A percentile compares a stretch with the other conserved stretches of the same genome.
Evolutionary conservation across 1,284 basidiomycete species (phyloP).

Genomic region (Chiua sp.): DNA sequence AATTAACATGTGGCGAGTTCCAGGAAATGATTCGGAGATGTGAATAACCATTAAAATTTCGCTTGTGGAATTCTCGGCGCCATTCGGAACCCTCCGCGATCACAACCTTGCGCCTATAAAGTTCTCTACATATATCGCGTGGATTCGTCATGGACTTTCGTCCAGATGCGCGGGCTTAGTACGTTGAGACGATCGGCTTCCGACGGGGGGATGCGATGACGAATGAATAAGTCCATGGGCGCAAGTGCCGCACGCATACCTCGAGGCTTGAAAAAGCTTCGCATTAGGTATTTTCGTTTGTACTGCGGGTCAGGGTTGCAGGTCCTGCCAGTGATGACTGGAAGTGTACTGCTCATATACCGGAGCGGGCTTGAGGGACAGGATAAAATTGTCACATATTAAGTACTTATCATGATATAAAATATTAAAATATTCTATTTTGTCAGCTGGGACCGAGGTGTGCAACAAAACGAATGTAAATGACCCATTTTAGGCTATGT

Average conservation of each 20-base stretch:
- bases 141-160: constrained; percentile 10
- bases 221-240: constrained; percentile 35
- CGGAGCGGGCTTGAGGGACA: constrained; percentile 20
- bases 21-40: constrained; percentile 31
- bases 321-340: constrained; percentile 20
- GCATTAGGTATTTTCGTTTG: constrained; percentile 37
- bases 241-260: constrained; percentile 41
- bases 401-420: too few species aligned
- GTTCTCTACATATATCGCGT: constrained; percentile 8
- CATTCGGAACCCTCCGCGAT: constrained; percentile 32
- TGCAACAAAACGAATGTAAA: too few species aligned
- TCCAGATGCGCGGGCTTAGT: constrained; percentile 31
- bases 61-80: constrained; percentile 19
- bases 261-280: constrained; percentile 39
- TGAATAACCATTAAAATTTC: constrained; percentile 39
- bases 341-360: constrained; percentile 15
- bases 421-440: too few species aligned
- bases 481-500: too few species aligned
- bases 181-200: constrained; percentile 30
- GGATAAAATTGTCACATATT: too few species aligned
- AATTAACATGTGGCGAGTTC: constrained; percentile 34
- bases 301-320: constrained; percentile 41
- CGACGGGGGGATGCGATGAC: constrained; percentile 35
- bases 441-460: too few species aligned
- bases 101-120: constrained; percentile 14